Base-by-base conservation (phyloP, 192 early-diverging fungal genomes). In the Linnemannia exigua region DNA sequence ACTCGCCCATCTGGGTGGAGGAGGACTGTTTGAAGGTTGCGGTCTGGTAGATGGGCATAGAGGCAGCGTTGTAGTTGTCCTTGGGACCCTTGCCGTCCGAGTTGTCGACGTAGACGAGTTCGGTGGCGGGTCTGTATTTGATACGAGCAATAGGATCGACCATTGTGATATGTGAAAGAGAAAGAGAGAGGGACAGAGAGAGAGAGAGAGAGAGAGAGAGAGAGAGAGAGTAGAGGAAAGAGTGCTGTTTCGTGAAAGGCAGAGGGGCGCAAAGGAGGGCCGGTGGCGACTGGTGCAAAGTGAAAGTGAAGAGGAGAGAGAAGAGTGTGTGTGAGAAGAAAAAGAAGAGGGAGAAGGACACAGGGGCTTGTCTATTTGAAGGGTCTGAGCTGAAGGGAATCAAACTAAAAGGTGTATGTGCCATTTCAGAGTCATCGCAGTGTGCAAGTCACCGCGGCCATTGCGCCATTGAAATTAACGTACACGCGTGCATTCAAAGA, bases 21-120 rank as follows among this genome's bases (percentile, higher is more conserved):
- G 89, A 87, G n/a, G 82, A 85, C 87, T 98, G 97, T 89, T 97
- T 98, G 89, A 99, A 99, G 0, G 98, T 99, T 17, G 98, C 98
- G 0, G 97, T 95, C 79, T 98, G 97, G 91, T 99, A 99, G 79
- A 99, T 97, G n/a, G 98, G 98, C 63, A 97, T 94, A 11, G 96
- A 97, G 31, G 95, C 92, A 15, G 97, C 92, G 89, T 96, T 94
- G 91, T 99, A 97, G 72, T 91, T 93, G 87, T 99, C 97, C 79
- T 90, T 91, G 61, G 91, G 90, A 31, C 81, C 75, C 9, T 67
- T 77, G 51, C 89, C 89, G 54, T 94, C 93, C 75, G 92, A 87
- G 84, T 91, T 91, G 79, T 95, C 95, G 72, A 96, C 91, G 41
- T 90, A 89, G 37, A 96, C 95, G 6, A 96, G 90, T 85, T 96